These are phyloP conservation scores for Mitragyna speciosa DNA, from an alignment of 257 asterid genomes.

Conservation along the genomic window DNA sequence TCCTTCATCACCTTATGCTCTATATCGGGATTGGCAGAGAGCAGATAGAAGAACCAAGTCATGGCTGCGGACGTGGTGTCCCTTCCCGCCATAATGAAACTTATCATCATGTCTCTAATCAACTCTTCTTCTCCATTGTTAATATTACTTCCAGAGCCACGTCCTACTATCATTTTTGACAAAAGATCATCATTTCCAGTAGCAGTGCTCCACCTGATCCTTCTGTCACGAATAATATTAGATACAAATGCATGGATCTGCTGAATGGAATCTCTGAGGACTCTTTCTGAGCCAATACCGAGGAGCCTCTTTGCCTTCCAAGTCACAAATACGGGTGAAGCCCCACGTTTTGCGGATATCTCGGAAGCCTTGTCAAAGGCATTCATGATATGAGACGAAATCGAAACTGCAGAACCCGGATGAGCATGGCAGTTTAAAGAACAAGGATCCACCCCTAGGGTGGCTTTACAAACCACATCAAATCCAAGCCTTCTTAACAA, in stretches of 20 bases:
- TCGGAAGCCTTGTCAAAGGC: slow-evolving; percentile 64
- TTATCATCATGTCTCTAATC: slow-evolving; percentile 53
- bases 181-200: no score
- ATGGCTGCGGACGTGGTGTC: slow-evolving; percentile 69
- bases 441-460: slow-evolving; percentile 59
- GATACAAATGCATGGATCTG: slow-evolving; percentile 40
- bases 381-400: slow-evolving; percentile 32
- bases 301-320: slow-evolving; percentile 57
- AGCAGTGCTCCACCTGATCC: neutral
- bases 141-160: neutral
- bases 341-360: slow-evolving; percentile 55
- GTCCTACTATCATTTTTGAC: no score
- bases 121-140: slow-evolving; percentile 36
- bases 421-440: neutral
- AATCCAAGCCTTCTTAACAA: slow-evolving; percentile 53
- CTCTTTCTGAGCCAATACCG: slow-evolving; percentile 46
- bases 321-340: slow-evolving; percentile 37
- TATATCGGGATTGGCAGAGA: slow-evolving; percentile 40
- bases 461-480: slow-evolving; percentile 52
- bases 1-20: slow-evolving; percentile 44
- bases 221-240: slow-evolving; percentile 34
- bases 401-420: neutral
- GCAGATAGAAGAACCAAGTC: slow-evolving; percentile 66
- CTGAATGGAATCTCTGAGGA: slow-evolving; percentile 40
- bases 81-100: slow-evolving; percentile 68